Percentiles rank a stretch among this genome's conserved stretches.
Evolutionary conservation across 225 moss, liverwort and hornwort genomes (phyloP).

Genomic region (Takakia lepidozioides): DNA sequence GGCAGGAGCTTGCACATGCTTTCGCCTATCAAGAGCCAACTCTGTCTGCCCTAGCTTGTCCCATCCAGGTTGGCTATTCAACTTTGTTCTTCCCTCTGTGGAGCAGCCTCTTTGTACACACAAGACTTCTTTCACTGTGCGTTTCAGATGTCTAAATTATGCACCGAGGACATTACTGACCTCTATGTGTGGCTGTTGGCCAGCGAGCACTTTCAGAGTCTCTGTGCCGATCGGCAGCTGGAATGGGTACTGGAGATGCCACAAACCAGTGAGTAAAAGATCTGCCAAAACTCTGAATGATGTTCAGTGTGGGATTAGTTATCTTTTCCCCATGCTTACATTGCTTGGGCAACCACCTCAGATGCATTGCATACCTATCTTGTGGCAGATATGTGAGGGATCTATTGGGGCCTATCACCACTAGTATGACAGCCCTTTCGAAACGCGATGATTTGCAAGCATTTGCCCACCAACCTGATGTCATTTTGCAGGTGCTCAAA

Average conservation of each 20-base stretch:
- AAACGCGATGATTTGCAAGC: slow-evolving; percentile 82
- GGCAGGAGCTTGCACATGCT: slow-evolving; percentile 99
- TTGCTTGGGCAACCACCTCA: too few species aligned
- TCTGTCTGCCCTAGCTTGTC: slow-evolving; percentile 67
- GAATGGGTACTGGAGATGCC: slow-evolving; percentile 92
- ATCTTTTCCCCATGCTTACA: too few species aligned
- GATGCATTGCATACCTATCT: too few species aligned
- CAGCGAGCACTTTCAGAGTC: slow-evolving; percentile 98
- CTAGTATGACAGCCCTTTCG: slow-evolving; percentile 51
- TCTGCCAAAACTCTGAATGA: background rate
- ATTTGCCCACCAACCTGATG: slow-evolving; percentile 87
- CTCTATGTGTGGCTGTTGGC: slow-evolving; percentile 4
- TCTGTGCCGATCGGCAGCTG: slow-evolving; percentile 93
- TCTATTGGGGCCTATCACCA: slow-evolving; percentile 82
- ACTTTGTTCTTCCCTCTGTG: background rate
- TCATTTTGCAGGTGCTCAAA: slow-evolving; percentile 93
- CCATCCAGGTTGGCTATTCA: slow-evolving; percentile 67
- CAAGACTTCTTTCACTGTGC: too few species aligned
- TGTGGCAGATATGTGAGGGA: slow-evolving; percentile 77
- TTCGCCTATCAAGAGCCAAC: slow-evolving; percentile 91
- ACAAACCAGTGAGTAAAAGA: slow-evolving; percentile 82
- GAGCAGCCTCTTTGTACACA: background rate
- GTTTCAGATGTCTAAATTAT: too few species aligned
- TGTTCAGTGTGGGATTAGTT: too few species aligned
- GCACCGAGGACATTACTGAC: too few species aligned